Evolutionary conservation across 78 protist genomes (phyloP), one percentile per base, ranked within the genome.

Genomic region (Dictyostelium intermedium): DNA sequence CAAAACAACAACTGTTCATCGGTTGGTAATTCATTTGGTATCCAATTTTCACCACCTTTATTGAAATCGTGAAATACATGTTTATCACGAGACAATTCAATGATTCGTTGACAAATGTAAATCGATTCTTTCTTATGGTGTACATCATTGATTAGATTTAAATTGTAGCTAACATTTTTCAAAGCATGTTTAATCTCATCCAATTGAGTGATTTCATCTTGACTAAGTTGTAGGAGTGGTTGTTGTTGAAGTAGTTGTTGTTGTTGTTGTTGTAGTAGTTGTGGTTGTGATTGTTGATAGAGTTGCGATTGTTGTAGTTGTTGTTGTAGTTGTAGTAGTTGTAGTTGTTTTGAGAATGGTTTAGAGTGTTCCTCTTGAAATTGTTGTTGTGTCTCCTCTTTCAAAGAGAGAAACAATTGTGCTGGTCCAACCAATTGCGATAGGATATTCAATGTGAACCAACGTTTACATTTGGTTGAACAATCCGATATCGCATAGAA

Each of bases 1-100:
- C 81, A 76, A 47, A 89, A 89, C 4, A 89, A 16, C 0, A 89
- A 13, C 50, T 89, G 94, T 37, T 89, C 94, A 34, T 89, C 94
- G 7, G 72, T 80, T 89, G 94, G 94, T 1, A 78, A 37, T 20
- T 87, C 85, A 45, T 89, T 80, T 50, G 41, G 16, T 0, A 56
- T 56, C 43, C 50, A 43, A 66, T 80, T 84, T 0, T 34, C 34
- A 32, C 81, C 76, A 30, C 77, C 78, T 34, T 60, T 79, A 32
- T 61, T 72, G 32, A 87, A 87, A 9, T 37, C 66, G 10, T 35
- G 93, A 34, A 89, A 89, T 7, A 89, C 87, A 47, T 69, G 37
- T 30, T 76, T 60, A 27, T 89, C 94, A 66, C 73, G 47, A 30
- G 94, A 50, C 53, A 78, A 37, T 32, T 89, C 83, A 5, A 76